A percentile compares a stretch with the other conserved stretches of the same genome.
Conservation (phyloP, 192 early-diverging fungal genomes). For the Umbelopsis sp. region DNA sequence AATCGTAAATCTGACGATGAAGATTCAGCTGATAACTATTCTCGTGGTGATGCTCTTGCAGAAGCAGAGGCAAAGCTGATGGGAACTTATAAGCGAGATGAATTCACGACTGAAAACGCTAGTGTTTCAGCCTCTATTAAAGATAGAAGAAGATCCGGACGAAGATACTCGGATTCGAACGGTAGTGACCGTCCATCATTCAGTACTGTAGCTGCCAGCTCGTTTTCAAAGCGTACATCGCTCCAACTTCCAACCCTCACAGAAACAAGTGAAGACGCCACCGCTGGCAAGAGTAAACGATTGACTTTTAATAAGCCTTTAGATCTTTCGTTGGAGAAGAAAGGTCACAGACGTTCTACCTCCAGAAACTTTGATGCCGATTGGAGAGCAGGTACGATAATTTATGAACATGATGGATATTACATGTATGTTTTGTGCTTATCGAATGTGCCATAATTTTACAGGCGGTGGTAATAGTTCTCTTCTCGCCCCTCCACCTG, state of each 20-base stretch:
- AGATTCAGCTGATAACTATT: slow-evolving; percentile 22
- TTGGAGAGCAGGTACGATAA: slow-evolving; percentile 35
- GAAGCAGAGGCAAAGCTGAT: slow-evolving; percentile 45
- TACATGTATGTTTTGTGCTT: background rate
- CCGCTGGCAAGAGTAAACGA: slow-evolving; percentile 10
- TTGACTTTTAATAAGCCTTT: slow-evolving; percentile 41
- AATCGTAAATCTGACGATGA: background rate
- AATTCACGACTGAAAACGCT: background rate
- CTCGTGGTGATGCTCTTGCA: slow-evolving; percentile 36
- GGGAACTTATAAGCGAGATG: slow-evolving; percentile 32
- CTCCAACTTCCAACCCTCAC: slow-evolving; percentile 31
- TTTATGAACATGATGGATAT: background rate
- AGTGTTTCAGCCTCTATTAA: background rate
- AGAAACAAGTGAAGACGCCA: slow-evolving; percentile 19
- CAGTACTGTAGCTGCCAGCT: background rate
- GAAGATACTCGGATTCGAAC: slow-evolving; percentile 23
- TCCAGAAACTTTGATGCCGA: slow-evolving; percentile 45
- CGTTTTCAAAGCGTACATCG: slow-evolving; percentile 18
- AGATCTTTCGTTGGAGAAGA: slow-evolving; percentile 24
- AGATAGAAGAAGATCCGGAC: slow-evolving; percentile 18
- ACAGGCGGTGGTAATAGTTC: background rate
- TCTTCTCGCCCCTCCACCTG: slow-evolving; percentile 21
- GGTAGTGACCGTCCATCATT: slow-evolving; percentile 2
- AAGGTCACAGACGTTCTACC: slow-evolving; percentile 31
- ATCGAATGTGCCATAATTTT: background rate